Percentiles rank a stretch among this genome's conserved stretches.
Evolutionary conservation across 2,329 filamentous ascomycete species (phyloP).

Genomic region (Scytalidium lignicola): DNA sequence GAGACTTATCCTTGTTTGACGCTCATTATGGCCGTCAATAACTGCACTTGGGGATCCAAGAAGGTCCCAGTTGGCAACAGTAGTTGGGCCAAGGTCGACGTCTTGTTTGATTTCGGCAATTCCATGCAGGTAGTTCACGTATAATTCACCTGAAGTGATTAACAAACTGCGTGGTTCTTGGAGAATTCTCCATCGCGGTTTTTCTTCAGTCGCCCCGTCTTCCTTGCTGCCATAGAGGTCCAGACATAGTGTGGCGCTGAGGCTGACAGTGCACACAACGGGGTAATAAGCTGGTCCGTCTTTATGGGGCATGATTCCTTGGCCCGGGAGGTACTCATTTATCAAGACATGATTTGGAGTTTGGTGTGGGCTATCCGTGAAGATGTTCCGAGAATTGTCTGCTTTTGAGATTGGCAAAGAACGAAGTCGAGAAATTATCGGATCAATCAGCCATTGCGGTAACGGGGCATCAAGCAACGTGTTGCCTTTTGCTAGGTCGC

Average conservation of each 20-base stretch:
- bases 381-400: slow-evolving; percentile 38
- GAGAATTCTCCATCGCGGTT: slow-evolving; percentile 55
- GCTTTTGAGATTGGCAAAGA: slow-evolving; percentile 38
- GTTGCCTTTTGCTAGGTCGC: slow-evolving; percentile 68
- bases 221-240: slow-evolving; percentile 65
- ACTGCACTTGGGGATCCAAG: slow-evolving; percentile 46
- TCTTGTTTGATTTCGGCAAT: slow-evolving; percentile 66
- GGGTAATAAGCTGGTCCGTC: slow-evolving; percentile 84
- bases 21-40: slow-evolving; percentile 47
- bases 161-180: slow-evolving; percentile 82
- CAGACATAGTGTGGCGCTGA: slow-evolving; percentile 72
- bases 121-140: slow-evolving; percentile 68
- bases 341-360: slow-evolving; percentile 86
- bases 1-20: slow-evolving; percentile 62
- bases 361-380: slow-evolving; percentile 63
- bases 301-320: slow-evolving; percentile 98
- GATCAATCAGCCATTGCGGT: slow-evolving; percentile 68
- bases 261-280: slow-evolving; percentile 84
- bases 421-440: slow-evolving; percentile 58
- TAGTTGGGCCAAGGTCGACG: slow-evolving; percentile 52
- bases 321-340: slow-evolving; percentile 82
- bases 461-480: slow-evolving; percentile 70
- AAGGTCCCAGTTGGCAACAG: slow-evolving; percentile 68
- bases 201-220: slow-evolving; percentile 50
- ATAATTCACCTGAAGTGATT: slow-evolving; percentile 64